Base-by-base conservation (phyloP, 2,329 filamentous ascomycete genomes). In the Penicillium sp. region DNA sequence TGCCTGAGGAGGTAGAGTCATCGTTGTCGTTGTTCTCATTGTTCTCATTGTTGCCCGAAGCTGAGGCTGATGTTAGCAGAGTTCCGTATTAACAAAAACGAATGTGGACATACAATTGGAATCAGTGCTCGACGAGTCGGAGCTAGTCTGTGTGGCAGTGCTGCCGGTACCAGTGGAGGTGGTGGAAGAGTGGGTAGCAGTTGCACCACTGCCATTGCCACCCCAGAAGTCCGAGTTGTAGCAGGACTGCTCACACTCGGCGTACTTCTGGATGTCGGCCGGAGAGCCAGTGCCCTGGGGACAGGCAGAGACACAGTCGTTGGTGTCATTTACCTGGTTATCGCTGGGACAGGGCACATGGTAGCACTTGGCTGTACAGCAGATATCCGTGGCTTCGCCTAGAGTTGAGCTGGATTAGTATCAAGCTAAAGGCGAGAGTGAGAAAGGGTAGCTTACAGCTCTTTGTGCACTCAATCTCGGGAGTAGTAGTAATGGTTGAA, bases 291-390 rank as follows among this genome's bases (percentile, higher is more conserved):
- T 75, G 54, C 82, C 82, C 74, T 84, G 81, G 56, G 80, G 77
- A 69, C 82, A 85, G 53, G 78, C 74, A 45, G 75, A 75, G 47
- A 80, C 81, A 65, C 82, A 85, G 49, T 76, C 70, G 67, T 75
- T 82, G 68, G 81, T 83, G 57, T 77, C 75, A 65, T 81, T 78
- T 65, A 75, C 79, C 70, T 81, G 76, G 48, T 68, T 67, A n/a
- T 77, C 74, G 68, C 78, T 79, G 61, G 82, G 82, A 69, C 79
- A 82, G 33, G 82, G 82, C 39, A 79, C 78, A 38, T 78, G 74
- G 63, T 79, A 73, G 73, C 82, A 85, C 15, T 71, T 67, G 38
- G 82, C 82, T 61, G 76, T 70, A 74, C 82, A 85, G 71, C 78
- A 81, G 53, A 80, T 72, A 65, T 84, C 81, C 42, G 61, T 72